These are phyloP conservation scores for Leccinum aurantiacum DNA, from an alignment of 768 basidiomycete species.

Conservation along the genomic window DNA sequence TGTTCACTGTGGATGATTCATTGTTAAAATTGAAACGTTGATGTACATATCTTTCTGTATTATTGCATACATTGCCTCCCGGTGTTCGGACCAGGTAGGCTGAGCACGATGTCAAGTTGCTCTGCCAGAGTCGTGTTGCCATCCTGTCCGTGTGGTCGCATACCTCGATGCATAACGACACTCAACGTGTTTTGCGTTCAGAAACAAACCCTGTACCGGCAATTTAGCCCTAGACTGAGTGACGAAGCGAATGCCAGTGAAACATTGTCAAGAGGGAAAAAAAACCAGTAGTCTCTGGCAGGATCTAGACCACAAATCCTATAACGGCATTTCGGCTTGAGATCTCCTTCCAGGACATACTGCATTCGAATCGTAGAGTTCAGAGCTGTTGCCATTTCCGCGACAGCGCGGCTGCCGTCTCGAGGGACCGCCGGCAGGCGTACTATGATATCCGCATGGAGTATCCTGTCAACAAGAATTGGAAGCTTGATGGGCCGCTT, in stretches of 20 bases:
- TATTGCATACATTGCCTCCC: too few species aligned
- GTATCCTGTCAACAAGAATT: not conserved
- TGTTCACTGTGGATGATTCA: constrained; percentile 1
- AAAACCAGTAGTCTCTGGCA: not conserved
- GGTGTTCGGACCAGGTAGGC: too few species aligned
- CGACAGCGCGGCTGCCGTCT: not conserved
- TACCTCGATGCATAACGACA: too few species aligned
- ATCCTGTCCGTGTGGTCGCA: too few species aligned
- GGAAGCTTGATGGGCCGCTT: too few species aligned
- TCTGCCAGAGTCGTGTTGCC: too few species aligned
- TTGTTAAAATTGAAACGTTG: not conserved
- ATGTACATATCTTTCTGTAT: constrained; percentile 1
- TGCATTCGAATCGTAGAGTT: too few species aligned
- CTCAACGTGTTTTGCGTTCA: too few species aligned
- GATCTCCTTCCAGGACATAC: not conserved
- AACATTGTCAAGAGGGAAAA: not conserved
- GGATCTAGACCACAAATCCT: not conserved
- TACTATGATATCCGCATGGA: not conserved
- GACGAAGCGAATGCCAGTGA: not conserved
- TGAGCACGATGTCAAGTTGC: too few species aligned
- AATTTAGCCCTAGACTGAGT: too few species aligned
- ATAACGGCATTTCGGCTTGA: not conserved
- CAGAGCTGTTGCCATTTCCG: not conserved
- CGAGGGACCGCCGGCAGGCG: not conserved
- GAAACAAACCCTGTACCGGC: too few species aligned